A percentile compares a stretch with the other conserved stretches of the same genome.
phyloP scores from a whole-genome alignment of 495 filamentous ascomycete genomes.

The Podospora pseudoanserina region DNA sequence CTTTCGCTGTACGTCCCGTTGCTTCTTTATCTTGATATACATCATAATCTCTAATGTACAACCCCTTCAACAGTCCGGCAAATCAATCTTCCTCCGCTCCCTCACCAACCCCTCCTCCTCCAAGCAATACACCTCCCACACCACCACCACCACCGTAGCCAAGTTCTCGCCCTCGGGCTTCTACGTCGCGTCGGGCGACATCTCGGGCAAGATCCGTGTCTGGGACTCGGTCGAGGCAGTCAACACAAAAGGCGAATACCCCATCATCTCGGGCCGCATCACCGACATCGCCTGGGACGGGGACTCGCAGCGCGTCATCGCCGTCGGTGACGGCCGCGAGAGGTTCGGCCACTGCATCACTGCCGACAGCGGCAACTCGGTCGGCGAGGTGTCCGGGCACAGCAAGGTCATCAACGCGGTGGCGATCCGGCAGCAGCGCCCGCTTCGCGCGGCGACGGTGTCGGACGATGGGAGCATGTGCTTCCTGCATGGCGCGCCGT shows the following conservation, averaged over 20 bases:
- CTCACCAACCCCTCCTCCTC: slow-evolving; percentile 81
- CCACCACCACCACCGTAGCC: slow-evolving; percentile 80
- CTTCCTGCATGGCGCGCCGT: slow-evolving; percentile 90
- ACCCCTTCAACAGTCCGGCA: slow-evolving; percentile 64
- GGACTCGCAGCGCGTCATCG: slow-evolving; percentile 92
- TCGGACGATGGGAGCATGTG: slow-evolving; percentile 84
- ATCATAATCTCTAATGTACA: slow-evolving; percentile 4
- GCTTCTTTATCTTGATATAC: neutral
- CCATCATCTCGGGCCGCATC: slow-evolving; percentile 90
- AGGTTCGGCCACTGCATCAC: slow-evolving; percentile 92
- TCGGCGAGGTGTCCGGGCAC: slow-evolving; percentile 90
- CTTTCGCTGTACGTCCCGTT: slow-evolving; percentile 72
- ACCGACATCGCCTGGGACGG: slow-evolving; percentile 98
- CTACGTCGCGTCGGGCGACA: slow-evolving; percentile 92
- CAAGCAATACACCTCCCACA: slow-evolving; percentile 90
- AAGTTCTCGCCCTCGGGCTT: slow-evolving; percentile 93
- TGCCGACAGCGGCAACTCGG: slow-evolving; percentile 90
- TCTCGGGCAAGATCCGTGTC: slow-evolving; percentile 74
- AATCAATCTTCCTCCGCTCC: slow-evolving; percentile 89
- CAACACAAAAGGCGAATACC: slow-evolving; percentile 79
- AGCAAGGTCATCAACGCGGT: slow-evolving; percentile 86
- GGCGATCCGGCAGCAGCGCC: slow-evolving; percentile 82
- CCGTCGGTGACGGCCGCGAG: slow-evolving; percentile 92
- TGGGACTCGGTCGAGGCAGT: slow-evolving; percentile 75
- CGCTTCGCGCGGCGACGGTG: slow-evolving; percentile 83